phyloP scores from a whole-genome alignment of 1,139 yeast species.

The Debaryomycetaceae sp. region DNA sequence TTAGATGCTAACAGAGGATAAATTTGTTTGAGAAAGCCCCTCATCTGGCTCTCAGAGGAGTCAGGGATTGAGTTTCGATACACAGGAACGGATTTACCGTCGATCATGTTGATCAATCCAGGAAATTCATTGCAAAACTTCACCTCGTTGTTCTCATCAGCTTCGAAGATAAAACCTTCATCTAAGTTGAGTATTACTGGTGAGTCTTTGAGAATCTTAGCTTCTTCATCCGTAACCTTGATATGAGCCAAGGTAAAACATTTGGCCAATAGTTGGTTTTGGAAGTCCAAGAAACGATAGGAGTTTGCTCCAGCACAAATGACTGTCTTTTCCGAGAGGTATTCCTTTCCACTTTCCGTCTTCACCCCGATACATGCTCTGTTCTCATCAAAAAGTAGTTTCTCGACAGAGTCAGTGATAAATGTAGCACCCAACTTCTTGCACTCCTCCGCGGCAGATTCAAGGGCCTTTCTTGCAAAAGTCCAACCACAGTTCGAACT shows the following conservation, averaged over 20 bases:
- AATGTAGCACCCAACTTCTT: conserved; percentile 27
- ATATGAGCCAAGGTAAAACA: conserved; percentile 43
- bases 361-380: conserved; percentile 11
- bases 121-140: conserved; percentile 24
- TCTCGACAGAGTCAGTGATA: conserved; percentile 24
- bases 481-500: conserved; percentile 30
- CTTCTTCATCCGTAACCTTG: conserved; percentile 30
- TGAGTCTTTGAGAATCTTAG: conserved; percentile 21
- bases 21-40: conserved; percentile 15
- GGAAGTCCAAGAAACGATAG: conserved; percentile 27
- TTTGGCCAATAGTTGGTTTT: conserved; percentile 28
- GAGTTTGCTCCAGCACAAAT: conserved; percentile 38
- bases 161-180: conserved; percentile 29
- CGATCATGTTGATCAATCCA: conserved; percentile 16
- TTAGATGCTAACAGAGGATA: conserved; percentile 17
- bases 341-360: conserved; percentile 14
- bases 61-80: conserved; percentile 16
- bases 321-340: conserved; percentile 25
- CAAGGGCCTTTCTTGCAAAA: conserved; percentile 26
- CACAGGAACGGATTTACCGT: conserved; percentile 14
- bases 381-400: conserved; percentile 10
- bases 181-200: conserved; percentile 41
- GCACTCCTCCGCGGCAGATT: conserved; percentile 23
- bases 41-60: conserved; percentile 19
- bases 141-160: conserved; percentile 18